Evolutionary conservation across 2,329 filamentous ascomycete genomes (phyloP).

Genomic region (Penicillium freii): DNA sequence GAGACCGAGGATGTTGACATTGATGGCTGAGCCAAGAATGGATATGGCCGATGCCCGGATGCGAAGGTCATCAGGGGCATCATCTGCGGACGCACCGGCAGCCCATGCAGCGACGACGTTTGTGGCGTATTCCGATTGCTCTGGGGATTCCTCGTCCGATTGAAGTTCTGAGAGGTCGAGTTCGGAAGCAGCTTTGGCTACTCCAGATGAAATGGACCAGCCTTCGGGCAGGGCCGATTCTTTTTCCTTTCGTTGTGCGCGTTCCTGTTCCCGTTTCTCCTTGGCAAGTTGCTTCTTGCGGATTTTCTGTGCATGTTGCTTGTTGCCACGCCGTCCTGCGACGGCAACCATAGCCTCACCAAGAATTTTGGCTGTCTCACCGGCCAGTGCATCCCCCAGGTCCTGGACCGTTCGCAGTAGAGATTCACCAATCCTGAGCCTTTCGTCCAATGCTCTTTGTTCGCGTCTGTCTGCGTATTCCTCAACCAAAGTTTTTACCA

Average conservation of each 20-base stretch:
- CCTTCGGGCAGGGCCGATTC: slow-evolving; percentile 29
- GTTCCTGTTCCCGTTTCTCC: slow-evolving; percentile 27
- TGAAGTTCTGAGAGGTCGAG: slow-evolving; percentile 24
- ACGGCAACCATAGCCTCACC: slow-evolving; percentile 42
- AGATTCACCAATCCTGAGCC: slow-evolving; percentile 44
- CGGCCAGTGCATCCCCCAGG: slow-evolving; percentile 38
- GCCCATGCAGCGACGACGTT: slow-evolving; percentile 45
- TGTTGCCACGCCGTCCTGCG: slow-evolving; percentile 40
- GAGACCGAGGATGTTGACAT: slow-evolving; percentile 41
- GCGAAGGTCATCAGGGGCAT: slow-evolving; percentile 45
- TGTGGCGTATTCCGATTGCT: slow-evolving; percentile 33
- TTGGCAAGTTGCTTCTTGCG: slow-evolving; percentile 31
- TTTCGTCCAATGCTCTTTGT: slow-evolving; percentile 38
- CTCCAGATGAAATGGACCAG: slow-evolving; percentile 29
- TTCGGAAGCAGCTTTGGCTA: slow-evolving; percentile 9
- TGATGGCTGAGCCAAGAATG: slow-evolving; percentile 42
- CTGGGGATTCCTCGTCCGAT: slow-evolving; percentile 37
- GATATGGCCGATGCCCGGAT: slow-evolving; percentile 45
- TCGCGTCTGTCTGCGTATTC: slow-evolving; percentile 42
- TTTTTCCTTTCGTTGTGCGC: slow-evolving; percentile 29
- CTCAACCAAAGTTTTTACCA: slow-evolving; percentile 41
- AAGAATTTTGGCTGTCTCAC: slow-evolving; percentile 38
- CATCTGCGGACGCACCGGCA: slow-evolving; percentile 36
- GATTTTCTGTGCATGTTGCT: slow-evolving; percentile 34
- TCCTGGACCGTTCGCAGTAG: slow-evolving; percentile 43